A percentile compares a stretch with the other conserved stretches of the same genome.
Conservation (phyloP, 768 basidiomycete genomes). For the Auricularia cornea region DNA sequence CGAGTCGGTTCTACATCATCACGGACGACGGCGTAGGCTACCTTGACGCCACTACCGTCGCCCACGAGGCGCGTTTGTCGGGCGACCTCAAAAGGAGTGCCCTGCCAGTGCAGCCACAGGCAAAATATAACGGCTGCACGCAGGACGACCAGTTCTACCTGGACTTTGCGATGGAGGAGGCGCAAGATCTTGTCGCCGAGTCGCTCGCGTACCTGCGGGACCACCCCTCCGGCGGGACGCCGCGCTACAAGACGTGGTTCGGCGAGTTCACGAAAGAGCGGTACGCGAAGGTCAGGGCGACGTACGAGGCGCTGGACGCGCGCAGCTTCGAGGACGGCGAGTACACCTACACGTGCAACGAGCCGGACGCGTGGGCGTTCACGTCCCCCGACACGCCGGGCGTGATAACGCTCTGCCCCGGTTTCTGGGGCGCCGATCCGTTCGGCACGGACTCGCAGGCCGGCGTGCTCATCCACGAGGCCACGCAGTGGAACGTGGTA, state of each 20-base stretch:
- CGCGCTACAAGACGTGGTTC: constrained; percentile 47
- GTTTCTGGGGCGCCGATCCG: constrained; percentile 37
- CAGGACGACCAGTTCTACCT: constrained; percentile 28
- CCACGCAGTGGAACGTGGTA: constrained; percentile 37
- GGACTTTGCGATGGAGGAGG: constrained; percentile 27
- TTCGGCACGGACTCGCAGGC: constrained; percentile 44
- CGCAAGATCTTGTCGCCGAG: constrained; percentile 21
- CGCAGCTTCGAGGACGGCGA: constrained; percentile 9
- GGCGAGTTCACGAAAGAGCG: constrained; percentile 32
- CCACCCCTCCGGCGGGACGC: constrained; percentile 28
- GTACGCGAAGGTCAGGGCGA: constrained; percentile 29
- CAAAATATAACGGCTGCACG: constrained; percentile 33
- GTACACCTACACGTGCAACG: constrained; percentile 1
- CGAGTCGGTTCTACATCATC: constrained; percentile 33
- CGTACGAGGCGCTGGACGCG: constrained; percentile 30
- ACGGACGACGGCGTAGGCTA: constrained; percentile 22
- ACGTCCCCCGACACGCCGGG: background rate
- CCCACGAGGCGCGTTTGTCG: constrained; percentile 12
- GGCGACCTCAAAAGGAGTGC: constrained; percentile 31
- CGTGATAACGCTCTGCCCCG: background rate
- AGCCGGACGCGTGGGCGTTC: background rate
- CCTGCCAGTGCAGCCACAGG: constrained; percentile 26
- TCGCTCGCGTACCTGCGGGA: constrained; percentile 23
- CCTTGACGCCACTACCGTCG: constrained; percentile 31
- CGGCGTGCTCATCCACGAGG: constrained; percentile 34